Conservation (phyloP, 2,329 filamentous ascomycete genomes). For the Fusarium coffeatum region DNA sequence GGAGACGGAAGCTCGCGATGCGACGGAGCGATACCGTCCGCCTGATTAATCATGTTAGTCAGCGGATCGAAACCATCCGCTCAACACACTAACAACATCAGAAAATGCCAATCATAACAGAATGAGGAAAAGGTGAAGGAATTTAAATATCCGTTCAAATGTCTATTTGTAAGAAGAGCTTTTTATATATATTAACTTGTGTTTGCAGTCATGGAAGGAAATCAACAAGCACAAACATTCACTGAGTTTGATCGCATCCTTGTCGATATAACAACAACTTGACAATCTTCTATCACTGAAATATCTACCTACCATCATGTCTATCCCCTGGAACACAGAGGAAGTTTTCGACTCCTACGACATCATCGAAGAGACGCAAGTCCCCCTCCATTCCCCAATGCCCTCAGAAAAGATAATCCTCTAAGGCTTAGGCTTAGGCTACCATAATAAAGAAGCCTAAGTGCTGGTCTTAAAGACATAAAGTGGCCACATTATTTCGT, state of each 20-base stretch:
- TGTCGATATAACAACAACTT: not conserved
- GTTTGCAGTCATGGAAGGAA: not conserved
- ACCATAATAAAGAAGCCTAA: too few relatives aligned
- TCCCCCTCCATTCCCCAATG: not conserved
- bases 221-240: not conserved
- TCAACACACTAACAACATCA: not conserved
- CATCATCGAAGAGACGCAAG: conserved; percentile 36
- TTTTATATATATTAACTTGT: not conserved
- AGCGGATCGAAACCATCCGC: not conserved
- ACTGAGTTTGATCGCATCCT: too few relatives aligned
- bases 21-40: conserved; percentile 1
- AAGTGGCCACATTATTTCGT: too few relatives aligned
- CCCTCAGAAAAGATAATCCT: fast-evolving
- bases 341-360: conserved; percentile 37
- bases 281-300: too few relatives aligned
- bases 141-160: not conserved
- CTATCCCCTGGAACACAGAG: conserved; percentile 30
- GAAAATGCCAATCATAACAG: not conserved
- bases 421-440: too few relatives aligned
- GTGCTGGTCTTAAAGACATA: too few relatives aligned
- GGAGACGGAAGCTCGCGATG: not conserved
- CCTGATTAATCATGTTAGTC: conserved; percentile 4
- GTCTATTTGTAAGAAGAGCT: too few relatives aligned
- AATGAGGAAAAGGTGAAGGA: not conserved
- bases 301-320: conserved; percentile 7